Evolutionary conservation across 345 rosid species (phyloP), one percentile per base, ranked within the genome.

Genomic region (Cardamine occulta): DNA sequence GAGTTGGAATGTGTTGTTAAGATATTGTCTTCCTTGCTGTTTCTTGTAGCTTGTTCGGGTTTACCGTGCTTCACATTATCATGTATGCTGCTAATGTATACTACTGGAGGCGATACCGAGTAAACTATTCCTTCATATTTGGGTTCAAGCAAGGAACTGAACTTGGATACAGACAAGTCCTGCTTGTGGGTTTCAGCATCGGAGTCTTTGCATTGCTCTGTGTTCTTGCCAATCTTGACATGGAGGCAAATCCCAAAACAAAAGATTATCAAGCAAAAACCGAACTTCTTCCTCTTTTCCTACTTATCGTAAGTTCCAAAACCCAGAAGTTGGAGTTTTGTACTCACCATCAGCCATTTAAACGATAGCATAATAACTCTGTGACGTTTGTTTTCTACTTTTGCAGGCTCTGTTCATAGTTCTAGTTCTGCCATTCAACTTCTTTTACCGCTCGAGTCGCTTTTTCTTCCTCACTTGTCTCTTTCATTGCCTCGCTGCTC

Each of bases 111-210:
- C 73, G 79, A 6, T 84, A 75, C 47, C 70, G 73, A 32, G 77
- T 86, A 2, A 84, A 84, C 28, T 82, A 86, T 23, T 40, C 87
- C 68, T 86, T 86, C 78, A 84, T 84, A 63, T 86, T 84, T 66
- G 83, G 83, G 8, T 84, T 79, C 84, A 86, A 84, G 51, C 81
- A 79, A 76, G 89, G 87, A 29, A 76, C 77, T 17, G 87, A 81
- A 53, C 72, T 82, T 21, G 83, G 86, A 7, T 84, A 81, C 74
- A 64, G 82, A 64, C 80, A 86, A 71, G 84, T 82, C 74, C 51
- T 86, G 8, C 76, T 84, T 61, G 70, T 82, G 7, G 82, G 87
- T 72, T 82, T 80, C 63, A 82, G 76, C 13, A 57, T 86, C 23
- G 84, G 80, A 47, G 79, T 48, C 2, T 51, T 84, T 40, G 82